These are phyloP conservation scores for Berberis thunbergii DNA, from an alignment of 164 flowering plant genomes.

Conservation along the genomic window DNA sequence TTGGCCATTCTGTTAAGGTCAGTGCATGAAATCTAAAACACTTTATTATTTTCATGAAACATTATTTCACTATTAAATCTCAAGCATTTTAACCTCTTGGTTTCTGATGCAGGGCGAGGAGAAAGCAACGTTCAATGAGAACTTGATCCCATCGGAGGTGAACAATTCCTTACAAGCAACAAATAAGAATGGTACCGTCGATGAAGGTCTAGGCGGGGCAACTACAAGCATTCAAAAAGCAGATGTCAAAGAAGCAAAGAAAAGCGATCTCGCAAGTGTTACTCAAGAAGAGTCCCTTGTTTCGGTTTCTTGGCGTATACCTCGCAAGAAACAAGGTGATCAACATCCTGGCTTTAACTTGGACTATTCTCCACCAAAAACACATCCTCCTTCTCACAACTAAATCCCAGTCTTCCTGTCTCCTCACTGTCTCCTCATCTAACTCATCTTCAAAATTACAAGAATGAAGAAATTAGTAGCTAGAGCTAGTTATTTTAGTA, in stretches of 20 bases:
- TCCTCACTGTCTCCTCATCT: slow-evolving; percentile 1
- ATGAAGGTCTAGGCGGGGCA: slow-evolving; percentile 5
- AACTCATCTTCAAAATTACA: not conserved
- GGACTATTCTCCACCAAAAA: slow-evolving; percentile 57
- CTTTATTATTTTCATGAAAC: not conserved
- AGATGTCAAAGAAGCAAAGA: slow-evolving; percentile 6
- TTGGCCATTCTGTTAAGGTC: slow-evolving; percentile 20
- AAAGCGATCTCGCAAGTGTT: slow-evolving; percentile 16
- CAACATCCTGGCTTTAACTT: slow-evolving; percentile 22
- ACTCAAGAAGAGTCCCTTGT: slow-evolving; percentile 13
- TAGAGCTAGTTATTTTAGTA: not conserved
- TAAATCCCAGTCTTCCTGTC: slow-evolving; percentile 14
- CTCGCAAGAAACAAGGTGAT: slow-evolving; percentile 16
- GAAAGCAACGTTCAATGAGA: not conserved
- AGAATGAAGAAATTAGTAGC: slow-evolving; percentile 3
- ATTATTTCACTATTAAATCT: not conserved
- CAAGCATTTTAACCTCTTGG: slow-evolving; percentile 10
- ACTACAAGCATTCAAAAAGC: slow-evolving; percentile 10
- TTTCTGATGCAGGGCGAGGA: slow-evolving; percentile 8
- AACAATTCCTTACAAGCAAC: not conserved
- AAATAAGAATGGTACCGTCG: not conserved
- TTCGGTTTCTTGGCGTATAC: slow-evolving; percentile 18
- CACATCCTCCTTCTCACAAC: slow-evolving; percentile 69
- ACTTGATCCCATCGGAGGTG: slow-evolving; percentile 2
- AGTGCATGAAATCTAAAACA: slow-evolving; percentile 3